Base-by-base conservation (phyloP, 352 stramenopile genomes). In the Pythium monospermum region DNA sequence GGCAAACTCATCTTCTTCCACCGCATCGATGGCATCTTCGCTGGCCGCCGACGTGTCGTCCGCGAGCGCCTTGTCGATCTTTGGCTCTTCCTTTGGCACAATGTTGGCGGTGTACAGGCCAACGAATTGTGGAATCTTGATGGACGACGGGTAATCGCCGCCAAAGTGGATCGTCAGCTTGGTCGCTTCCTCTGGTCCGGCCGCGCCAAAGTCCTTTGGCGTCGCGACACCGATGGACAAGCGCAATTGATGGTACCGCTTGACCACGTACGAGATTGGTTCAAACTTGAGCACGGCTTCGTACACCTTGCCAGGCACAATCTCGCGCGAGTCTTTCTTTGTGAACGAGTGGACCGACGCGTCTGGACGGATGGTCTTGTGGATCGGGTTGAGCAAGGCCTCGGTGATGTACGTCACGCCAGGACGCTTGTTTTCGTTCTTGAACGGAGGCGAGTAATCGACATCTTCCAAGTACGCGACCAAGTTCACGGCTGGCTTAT, bases 351-450 rank as follows among this genome's bases (percentile, higher is more conserved):
- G 66, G 28, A 87, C 74, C n/a, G 66, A 71, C 50, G 73, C 74
- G 44, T 80, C 75, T 13, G 69, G 63, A 10, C 67, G 64, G 35
- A 92, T 64, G 0, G 77, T 73, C 53, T 71, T 60, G 64, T 92
- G 82, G 43, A 85, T 68, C 0, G 79, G 79, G 64, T 89, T 85
- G 39, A 90, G 30, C 44, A 89, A 46, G 16, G 76, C 76, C 47
- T 92, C 82, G 0, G 82, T 90, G 26, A 92, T 78, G 66, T 92
- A 92, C 57, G 82, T 92, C 44, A 86, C 59, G 18, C 82, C 82
- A 13, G 65, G 68, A 38, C 82, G 82, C 51, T 89, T 87, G 68
- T 87, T 85, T 51, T 87, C 74, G 49, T 92, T 89, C 63, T 71
- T 66, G 67, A 92, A 90, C 8, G 71, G 68, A 19, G 71, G 62